These are phyloP conservation scores for Venturia aucupariae DNA, from an alignment of 2,329 filamentous ascomycete species.

Conservation along the genomic window DNA sequence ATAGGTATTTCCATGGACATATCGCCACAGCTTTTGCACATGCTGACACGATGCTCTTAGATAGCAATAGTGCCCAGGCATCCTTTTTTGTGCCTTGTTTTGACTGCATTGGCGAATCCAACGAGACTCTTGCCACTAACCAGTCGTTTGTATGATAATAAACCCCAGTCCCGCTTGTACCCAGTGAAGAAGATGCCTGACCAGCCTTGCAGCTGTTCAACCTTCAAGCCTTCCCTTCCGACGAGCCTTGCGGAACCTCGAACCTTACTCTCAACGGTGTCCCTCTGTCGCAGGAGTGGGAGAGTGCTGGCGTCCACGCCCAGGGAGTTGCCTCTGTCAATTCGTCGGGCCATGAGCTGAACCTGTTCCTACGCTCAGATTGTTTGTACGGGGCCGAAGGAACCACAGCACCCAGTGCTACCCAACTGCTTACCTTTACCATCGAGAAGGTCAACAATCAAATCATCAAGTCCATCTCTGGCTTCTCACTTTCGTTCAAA, in stretches of 20 bases:
- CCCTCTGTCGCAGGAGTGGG: constrained; percentile 12
- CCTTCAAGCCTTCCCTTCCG: constrained; percentile 30
- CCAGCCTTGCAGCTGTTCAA: constrained; percentile 29
- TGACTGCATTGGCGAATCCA: constrained; percentile 15
- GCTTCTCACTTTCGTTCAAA: constrained; percentile 33
- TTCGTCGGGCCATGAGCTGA: constrained; percentile 21
- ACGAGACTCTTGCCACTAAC: background rate
- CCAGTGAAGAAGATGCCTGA: constrained; percentile 5
- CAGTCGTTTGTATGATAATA: constrained; percentile 11
- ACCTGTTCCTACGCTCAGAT: constrained; percentile 30
- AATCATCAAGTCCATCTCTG: constrained; percentile 23
- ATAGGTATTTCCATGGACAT: constrained; percentile 12
- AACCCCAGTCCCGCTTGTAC: background rate
- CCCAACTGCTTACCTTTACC: constrained; percentile 31
- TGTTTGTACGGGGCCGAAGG: constrained; percentile 26
- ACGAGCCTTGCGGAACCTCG: constrained; percentile 29
- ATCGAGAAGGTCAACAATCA: constrained; percentile 32
- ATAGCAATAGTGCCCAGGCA: constrained; percentile 24
- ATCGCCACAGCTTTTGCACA: background rate
- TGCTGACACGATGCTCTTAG: constrained; percentile 8
- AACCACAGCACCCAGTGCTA: constrained; percentile 21
- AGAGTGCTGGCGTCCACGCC: constrained; percentile 25
- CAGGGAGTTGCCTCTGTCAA: constrained; percentile 26
- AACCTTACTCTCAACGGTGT: constrained; percentile 36
- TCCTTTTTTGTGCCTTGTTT: constrained; percentile 34